phyloP scores from a whole-genome alignment of 306 rosid species.

The Canavalia ensiformis region DNA sequence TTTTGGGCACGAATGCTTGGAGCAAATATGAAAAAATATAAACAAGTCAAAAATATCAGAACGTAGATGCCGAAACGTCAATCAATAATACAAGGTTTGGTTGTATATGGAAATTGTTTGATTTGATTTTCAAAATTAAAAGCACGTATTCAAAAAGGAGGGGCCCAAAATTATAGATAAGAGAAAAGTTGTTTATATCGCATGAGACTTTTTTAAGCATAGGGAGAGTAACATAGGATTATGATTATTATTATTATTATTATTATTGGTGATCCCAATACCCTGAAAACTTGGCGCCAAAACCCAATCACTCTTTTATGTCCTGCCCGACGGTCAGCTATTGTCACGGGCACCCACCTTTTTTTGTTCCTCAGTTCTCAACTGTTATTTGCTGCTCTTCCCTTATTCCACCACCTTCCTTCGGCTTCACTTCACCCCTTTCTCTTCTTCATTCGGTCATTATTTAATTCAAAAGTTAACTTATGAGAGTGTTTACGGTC shows the following conservation, averaged over 20 bases:
- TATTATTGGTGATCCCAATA: conserved; percentile 58
- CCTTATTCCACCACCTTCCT: conserved; percentile 58
- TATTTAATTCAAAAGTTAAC: background rate
- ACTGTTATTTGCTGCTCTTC: background rate
- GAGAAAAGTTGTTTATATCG: conserved; percentile 15
- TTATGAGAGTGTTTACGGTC: background rate
- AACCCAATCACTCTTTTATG: conserved; percentile 44
- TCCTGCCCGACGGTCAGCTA: conserved; percentile 56
- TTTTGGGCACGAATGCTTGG: too few relatives aligned
- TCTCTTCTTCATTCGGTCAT: too few relatives aligned
- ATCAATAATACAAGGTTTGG: background rate
- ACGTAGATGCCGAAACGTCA: background rate
- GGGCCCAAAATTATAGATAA: background rate
- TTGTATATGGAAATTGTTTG: background rate
- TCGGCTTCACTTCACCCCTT: background rate
- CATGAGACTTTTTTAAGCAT: background rate
- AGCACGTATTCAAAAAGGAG: background rate
- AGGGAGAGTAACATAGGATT: background rate
- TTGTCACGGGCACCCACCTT: conserved; percentile 49
- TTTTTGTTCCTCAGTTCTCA: background rate
- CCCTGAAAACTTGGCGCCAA: conserved; percentile 64
- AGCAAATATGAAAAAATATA: too few relatives aligned
- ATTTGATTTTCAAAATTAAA: conserved; percentile 19
- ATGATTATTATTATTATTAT: background rate
- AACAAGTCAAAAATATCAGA: background rate